Base-by-base conservation (phyloP, 345 rosid genomes). In the Citrus trifoliata region DNA sequence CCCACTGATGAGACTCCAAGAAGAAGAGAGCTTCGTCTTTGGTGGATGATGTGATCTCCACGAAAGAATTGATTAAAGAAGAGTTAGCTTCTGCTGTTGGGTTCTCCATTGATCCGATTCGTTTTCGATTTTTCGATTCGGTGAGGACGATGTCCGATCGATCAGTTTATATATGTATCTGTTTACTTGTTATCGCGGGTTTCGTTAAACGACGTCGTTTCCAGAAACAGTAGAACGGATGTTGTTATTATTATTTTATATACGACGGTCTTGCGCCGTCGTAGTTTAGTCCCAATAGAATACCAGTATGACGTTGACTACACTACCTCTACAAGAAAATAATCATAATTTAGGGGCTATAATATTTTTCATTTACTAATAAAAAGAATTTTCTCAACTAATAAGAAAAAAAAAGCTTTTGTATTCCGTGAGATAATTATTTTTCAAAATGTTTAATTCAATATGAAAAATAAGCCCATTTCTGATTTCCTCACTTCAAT, bases 21-120 rank as follows among this genome's bases (percentile, higher is more conserved):
- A 88, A 94, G 87, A 96, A 96, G 63, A 76, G 64, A 64, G 98
- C 98, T 89, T 96, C 97, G 78, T 91, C 90, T 59, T 77, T 81
- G 56, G 96, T 80, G 60, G 99, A 89, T 10, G 99, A 93, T 9
- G 99, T 89, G 84, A 96, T 94, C 86, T 94, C 99, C 51, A 89
- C 24, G 87, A 96, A 96, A 73, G 97, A 91, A 78, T 42, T 81
- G 83, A 94, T 81, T 8, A 89, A 84, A 72, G 84, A 76, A 0
- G 80, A 56, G 83, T 75, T 83, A 42, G 78, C 27, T 25, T 78
- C 84, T 55, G 78, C 68, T 10, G 87, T 70, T 35, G 81, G 73
- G 67, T 70, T 77, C 79, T 78, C 89, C 89, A 86, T 82, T 71
- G 40, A 74, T 62, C 69, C 40, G 24, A 72, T 72, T 80, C 58